phyloP scores from a whole-genome alignment of 306 rosid species.

The Alnus rubra region DNA sequence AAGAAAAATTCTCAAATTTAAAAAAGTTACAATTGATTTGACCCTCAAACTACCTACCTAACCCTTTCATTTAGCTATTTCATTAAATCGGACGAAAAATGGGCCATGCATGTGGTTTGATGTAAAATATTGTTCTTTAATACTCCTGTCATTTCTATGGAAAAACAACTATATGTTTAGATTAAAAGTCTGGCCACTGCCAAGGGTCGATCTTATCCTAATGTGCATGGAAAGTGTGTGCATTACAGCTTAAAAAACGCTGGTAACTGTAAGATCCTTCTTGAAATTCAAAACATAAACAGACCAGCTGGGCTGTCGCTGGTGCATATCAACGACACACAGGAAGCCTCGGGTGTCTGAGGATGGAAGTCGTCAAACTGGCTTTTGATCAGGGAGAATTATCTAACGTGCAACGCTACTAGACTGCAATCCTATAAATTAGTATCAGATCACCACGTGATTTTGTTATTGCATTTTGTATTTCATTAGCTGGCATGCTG shows the following conservation, averaged over 20 bases:
- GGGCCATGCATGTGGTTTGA: too few species aligned
- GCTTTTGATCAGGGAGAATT: constrained; percentile 19
- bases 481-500: constrained; percentile 5
- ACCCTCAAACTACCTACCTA: too few species aligned
- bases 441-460: constrained; percentile 22
- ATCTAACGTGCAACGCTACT: constrained; percentile 14
- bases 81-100: too few species aligned
- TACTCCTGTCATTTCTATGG: too few species aligned
- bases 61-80: too few species aligned
- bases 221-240: not conserved
- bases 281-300: not conserved
- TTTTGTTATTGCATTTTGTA: not conserved
- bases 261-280: constrained; percentile 10
- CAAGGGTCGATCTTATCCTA: too few species aligned
- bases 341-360: not conserved
- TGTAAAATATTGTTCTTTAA: too few species aligned
- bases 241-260: not conserved
- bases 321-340: not conserved
- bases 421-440: too few species aligned
- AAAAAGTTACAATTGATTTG: too few species aligned
- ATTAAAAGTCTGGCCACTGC: too few species aligned
- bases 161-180: too few species aligned
- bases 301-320: not conserved
- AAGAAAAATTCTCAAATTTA: too few species aligned
- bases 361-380: not conserved